phyloP scores from a whole-genome alignment of 169 alveolate species.

The Neospora caninum region DNA sequence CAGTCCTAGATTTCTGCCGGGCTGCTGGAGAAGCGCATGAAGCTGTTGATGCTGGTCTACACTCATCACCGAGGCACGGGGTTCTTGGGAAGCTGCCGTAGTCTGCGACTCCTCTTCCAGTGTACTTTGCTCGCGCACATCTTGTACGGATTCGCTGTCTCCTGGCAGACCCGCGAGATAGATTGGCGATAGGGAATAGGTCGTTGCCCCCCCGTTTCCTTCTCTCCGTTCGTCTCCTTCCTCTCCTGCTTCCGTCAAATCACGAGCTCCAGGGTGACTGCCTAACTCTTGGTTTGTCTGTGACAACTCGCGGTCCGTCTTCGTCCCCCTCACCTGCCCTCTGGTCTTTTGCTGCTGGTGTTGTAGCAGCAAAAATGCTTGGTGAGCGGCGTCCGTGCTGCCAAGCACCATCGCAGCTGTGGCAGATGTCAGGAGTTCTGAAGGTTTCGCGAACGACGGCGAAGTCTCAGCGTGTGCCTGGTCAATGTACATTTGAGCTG shows the following conservation, averaged over 20 bases:
- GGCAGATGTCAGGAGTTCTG: neutral
- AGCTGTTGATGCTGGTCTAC: neutral
- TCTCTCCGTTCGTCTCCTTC: neutral
- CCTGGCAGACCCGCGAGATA: constrained; percentile 56
- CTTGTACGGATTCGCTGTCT: constrained; percentile 55
- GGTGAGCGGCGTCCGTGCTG: neutral
- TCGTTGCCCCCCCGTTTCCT: neutral
- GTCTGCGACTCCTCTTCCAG: neutral
- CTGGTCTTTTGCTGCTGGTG: neutral
- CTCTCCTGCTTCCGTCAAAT: neutral
- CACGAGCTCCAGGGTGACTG: no score
- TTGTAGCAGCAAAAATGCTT: constrained; percentile 30
- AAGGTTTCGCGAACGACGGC: constrained; percentile 20
- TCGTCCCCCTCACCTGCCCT: neutral
- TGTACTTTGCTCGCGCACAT: constrained; percentile 14
- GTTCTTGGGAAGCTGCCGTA: neutral
- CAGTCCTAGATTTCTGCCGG: neutral
- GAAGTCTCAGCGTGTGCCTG: constrained; percentile 23
- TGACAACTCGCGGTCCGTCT: no score
- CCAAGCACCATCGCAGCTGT: constrained; percentile 21
- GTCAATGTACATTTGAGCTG: constrained; percentile 31
- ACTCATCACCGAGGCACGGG: neutral
- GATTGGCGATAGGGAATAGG: constrained; percentile 34
- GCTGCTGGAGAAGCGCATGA: neutral
- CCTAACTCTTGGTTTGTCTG: no score